Conservation (phyloP, 768 basidiomycete species). For the Suillus tomentosus region DNA sequence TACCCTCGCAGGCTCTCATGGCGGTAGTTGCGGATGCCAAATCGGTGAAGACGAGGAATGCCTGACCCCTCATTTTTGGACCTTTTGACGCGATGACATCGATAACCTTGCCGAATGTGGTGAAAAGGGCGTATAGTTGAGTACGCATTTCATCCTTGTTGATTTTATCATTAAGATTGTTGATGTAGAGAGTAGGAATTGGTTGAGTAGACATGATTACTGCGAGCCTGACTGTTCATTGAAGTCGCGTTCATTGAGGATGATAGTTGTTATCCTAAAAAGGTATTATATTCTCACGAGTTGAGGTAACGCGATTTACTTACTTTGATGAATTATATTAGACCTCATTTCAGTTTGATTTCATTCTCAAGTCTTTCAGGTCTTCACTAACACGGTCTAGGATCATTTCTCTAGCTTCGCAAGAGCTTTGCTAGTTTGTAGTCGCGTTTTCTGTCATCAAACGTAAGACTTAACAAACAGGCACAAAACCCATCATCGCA, state of each 20-base stretch:
- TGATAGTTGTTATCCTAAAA: slow-evolving; percentile 13
- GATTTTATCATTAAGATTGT: slow-evolving; percentile 91
- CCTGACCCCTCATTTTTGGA: slow-evolving; percentile 88
- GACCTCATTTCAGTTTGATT: neutral
- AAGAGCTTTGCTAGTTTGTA: slow-evolving; percentile 16
- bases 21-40: slow-evolving; percentile 89
- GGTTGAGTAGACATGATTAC: slow-evolving; percentile 59
- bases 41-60: slow-evolving; percentile 95
- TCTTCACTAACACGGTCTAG: neutral
- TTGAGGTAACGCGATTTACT: neutral
- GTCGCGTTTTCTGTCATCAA: slow-evolving; percentile 29
- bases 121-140: slow-evolving; percentile 87
- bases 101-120: slow-evolving; percentile 90
- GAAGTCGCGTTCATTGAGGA: neutral
- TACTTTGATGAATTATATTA: neutral
- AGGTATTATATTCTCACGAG: slow-evolving; percentile 28
- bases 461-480: slow-evolving; percentile 35
- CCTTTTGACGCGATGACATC: slow-evolving; percentile 91
- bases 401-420: slow-evolving; percentile 15
- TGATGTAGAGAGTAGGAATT: slow-evolving; percentile 86
- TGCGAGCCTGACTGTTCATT: neutral
- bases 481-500: slow-evolving; percentile 25
- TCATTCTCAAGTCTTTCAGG: neutral
- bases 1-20: slow-evolving; percentile 90
- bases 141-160: slow-evolving; percentile 86